A percentile compares a stretch with the other conserved stretches of the same genome.
phyloP scores from a whole-genome alignment of 1,284 basidiomycete genomes.

The Ustanciosporium gigantosporum region DNA sequence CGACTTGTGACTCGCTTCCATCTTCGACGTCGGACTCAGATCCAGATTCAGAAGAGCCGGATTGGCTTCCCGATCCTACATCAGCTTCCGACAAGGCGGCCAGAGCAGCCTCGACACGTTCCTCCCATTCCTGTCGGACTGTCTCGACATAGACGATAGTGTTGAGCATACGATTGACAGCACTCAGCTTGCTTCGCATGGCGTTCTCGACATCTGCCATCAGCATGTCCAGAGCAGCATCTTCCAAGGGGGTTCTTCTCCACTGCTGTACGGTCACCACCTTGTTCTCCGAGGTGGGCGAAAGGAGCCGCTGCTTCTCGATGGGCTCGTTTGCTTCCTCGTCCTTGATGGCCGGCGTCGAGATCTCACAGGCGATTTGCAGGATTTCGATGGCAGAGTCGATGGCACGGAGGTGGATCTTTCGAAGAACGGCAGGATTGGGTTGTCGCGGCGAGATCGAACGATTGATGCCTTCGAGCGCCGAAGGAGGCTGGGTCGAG shows the following conservation, averaged over 20 bases:
- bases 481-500: conserved; percentile 58
- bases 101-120: conserved; percentile 73
- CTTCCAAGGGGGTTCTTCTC: conserved; percentile 63
- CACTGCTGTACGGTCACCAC: conserved; percentile 50
- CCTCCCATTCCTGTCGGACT: conserved; percentile 95
- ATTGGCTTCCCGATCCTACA: conserved; percentile 19
- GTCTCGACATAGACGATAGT: conserved; percentile 97
- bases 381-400: conserved; percentile 85
- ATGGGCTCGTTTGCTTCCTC: conserved; percentile 77
- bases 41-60: conserved; percentile 15
- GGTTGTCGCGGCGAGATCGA: conserved; percentile 45
- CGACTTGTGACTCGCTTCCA: background rate
- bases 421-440: conserved; percentile 43
- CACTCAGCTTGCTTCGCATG: conserved; percentile 90
- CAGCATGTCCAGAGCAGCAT: conserved; percentile 78
- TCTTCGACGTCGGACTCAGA: conserved; percentile 53
- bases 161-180: conserved; percentile 93
- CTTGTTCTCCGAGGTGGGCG: conserved; percentile 62
- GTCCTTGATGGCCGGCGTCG: conserved; percentile 85
- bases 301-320: conserved; percentile 85
- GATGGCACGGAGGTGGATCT: conserved; percentile 69
- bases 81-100: conserved; percentile 63
- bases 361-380: conserved; percentile 77
- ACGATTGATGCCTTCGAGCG: conserved; percentile 51
- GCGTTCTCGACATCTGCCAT: conserved; percentile 83